These are phyloP conservation scores for Nissolia schottii DNA, from an alignment of 306 rosid species.

Conservation along the genomic window DNA sequence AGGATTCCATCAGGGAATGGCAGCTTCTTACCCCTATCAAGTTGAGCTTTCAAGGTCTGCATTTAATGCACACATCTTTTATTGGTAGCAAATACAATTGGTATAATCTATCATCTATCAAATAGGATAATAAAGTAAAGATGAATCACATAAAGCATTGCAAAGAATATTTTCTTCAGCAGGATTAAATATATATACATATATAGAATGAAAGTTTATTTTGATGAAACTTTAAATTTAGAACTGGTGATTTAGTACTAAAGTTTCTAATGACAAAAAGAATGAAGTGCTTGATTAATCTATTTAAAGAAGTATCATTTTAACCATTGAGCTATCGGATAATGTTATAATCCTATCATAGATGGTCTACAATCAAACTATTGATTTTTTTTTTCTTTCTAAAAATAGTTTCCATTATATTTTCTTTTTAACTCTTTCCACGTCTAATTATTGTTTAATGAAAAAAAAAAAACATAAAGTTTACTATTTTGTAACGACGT, in stretches of 20 bases:
- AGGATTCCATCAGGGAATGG: slow-evolving; percentile 89
- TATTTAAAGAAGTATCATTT: not conserved
- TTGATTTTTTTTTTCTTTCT: too few relatives aligned
- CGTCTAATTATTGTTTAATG: too few relatives aligned
- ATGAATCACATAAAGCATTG: not conserved
- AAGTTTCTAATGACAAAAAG: not conserved
- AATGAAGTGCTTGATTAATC: not conserved
- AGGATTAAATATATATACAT: not conserved
- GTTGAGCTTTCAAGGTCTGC: slow-evolving; percentile 62
- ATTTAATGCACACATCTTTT: not conserved
- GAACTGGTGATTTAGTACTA: not conserved
- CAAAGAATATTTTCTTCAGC: not conserved
- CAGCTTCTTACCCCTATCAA: slow-evolving; percentile 72
- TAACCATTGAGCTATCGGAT: not conserved
- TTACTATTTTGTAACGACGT: not conserved
- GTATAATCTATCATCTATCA: not conserved
- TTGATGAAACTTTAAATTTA: not conserved
- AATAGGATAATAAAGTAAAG: not conserved
- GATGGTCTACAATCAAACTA: too few relatives aligned
- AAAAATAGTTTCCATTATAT: too few relatives aligned
- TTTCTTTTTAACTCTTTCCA: too few relatives aligned
- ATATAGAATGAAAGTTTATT: not conserved
- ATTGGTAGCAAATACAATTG: not conserved
- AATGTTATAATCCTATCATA: too few relatives aligned
- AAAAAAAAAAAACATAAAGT: too few relatives aligned